These are phyloP conservation scores for Vachellia pachyceras DNA, from an alignment of 306 rosid genomes.

Conservation along the genomic window DNA sequence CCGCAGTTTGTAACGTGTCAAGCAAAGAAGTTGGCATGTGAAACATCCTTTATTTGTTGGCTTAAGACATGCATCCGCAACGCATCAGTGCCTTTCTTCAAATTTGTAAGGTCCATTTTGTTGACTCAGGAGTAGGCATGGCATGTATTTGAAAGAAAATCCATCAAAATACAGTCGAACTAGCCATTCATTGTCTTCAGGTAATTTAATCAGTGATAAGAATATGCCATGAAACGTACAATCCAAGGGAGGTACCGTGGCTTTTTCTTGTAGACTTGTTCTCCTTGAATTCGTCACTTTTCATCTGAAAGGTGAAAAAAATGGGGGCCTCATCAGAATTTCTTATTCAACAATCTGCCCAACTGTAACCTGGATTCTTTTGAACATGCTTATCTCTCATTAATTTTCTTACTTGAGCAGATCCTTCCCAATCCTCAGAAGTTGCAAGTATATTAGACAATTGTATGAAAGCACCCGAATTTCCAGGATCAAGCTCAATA, in stretches of 20 bases:
- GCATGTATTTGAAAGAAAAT: slow-evolving; percentile 3
- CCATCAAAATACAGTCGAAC: background rate
- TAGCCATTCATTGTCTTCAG: slow-evolving; percentile 13
- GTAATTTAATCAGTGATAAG: background rate
- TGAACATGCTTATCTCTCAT: slow-evolving; percentile 60
- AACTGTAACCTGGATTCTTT: slow-evolving; percentile 70
- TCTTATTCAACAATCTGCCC: slow-evolving; percentile 60
- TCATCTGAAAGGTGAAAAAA: background rate
- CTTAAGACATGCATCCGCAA: slow-evolving; percentile 6
- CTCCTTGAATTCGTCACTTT: background rate
- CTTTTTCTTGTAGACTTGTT: background rate
- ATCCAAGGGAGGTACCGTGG: background rate
- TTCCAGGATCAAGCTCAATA: slow-evolving; percentile 59
- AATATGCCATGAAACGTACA: too few relatives aligned
- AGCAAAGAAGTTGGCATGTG: background rate
- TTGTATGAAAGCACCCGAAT: slow-evolving; percentile 73
- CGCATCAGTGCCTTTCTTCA: slow-evolving; percentile 4
- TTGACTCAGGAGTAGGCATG: slow-evolving; percentile 5
- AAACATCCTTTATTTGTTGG: slow-evolving; percentile 3
- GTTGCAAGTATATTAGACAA: slow-evolving; percentile 72
- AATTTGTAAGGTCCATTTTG: slow-evolving; percentile 9
- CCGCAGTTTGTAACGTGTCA: background rate
- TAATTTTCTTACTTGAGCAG: slow-evolving; percentile 59
- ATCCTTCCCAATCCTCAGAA: slow-evolving; percentile 78
- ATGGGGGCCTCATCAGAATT: background rate